Percentiles rank a stretch among this genome's conserved stretches.
These are phyloP conservation scores for Torulaspora pretoriensis DNA, from an alignment of 1,139 yeast species.

Conservation along the genomic window DNA sequence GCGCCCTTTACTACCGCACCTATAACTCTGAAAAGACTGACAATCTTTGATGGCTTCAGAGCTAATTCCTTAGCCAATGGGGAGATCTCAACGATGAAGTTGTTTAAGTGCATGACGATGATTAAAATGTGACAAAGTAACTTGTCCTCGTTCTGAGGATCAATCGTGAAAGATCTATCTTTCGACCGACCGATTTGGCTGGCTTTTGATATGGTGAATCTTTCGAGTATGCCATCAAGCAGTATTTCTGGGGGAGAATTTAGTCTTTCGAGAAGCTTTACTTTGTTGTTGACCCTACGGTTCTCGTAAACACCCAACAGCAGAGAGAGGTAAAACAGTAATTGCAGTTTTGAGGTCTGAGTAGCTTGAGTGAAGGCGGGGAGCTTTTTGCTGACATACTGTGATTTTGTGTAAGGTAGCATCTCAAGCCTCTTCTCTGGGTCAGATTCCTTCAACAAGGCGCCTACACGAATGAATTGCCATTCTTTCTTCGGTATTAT, in stretches of 20 bases:
- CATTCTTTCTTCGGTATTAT: conserved; percentile 70
- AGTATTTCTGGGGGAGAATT: conserved; percentile 68
- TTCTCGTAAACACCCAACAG: conserved; percentile 74
- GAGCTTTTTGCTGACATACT: conserved; percentile 51
- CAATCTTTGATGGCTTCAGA: conserved; percentile 70
- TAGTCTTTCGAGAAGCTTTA: conserved; percentile 55
- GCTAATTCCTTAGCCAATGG: conserved; percentile 85
- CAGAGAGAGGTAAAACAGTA: conserved; percentile 73
- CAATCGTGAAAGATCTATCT: conserved; percentile 68
- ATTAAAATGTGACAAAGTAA: conserved; percentile 75
- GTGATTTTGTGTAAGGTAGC: conserved; percentile 59
- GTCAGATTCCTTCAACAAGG: conserved; percentile 50
- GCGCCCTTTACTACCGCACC: conserved; percentile 79
- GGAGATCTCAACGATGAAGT: conserved; percentile 67
- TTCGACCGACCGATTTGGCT: conserved; percentile 69
- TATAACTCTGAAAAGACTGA: conserved; percentile 65
- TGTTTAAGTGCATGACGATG: conserved; percentile 68
- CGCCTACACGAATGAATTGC: conserved; percentile 56
- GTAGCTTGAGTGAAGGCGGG: conserved; percentile 42
- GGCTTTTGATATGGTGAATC: conserved; percentile 64
- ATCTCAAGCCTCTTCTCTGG: conserved; percentile 47
- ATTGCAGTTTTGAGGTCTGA: conserved; percentile 56
- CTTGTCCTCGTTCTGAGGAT: conserved; percentile 84
- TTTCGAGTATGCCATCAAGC: conserved; percentile 65
- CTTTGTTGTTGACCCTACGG: conserved; percentile 61